Base-by-base conservation (phyloP, 495 filamentous ascomycete species). In the Daldinia concentrica region DNA sequence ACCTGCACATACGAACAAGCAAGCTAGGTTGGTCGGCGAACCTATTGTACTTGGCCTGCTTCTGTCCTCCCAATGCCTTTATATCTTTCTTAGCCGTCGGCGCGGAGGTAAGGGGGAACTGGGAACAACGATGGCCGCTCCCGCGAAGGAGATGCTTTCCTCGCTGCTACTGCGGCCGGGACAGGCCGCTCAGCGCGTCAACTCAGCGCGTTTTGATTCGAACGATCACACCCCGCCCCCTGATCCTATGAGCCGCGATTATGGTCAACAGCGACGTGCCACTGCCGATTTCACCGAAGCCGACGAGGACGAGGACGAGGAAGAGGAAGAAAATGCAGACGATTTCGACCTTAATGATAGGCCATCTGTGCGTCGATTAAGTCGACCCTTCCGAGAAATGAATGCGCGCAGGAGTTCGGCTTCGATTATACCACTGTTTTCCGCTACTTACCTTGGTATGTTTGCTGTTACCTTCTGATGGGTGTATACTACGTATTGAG, bases 341-440 rank as follows among this genome's bases (percentile, higher is more conserved):
- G 86, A 85, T 19, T 77, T 81, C 29, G 78, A 79, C 15, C 74
- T 79, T 1, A 81, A 82, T 9, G 88, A 91, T 45, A 90, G 90
- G 54, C 84, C 61, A 80, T 80, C 76, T 29, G 63, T 59, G 11
- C 72, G 63, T 52, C 71, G 71, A 22, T 48, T 69, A 29, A 68
- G 60, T 19, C 71, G 76, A 15, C 72, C 72, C 48, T 75, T 65
- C n/a, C 71, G 74, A 50, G 74, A 74, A 56, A 62, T 64, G 17
- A 80, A 55, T 76, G 78, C 55, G 9, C 74, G 73, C 26, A 81
- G 83, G 62, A 88, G 85, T 73, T 87, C 80, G 29, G 82, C 83
- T 63, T 88, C 88, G 58, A 83, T 95, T 37, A 83, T 97, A 61
- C 93, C 93, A 17, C 90, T 96, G 50, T 97, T 96, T 80, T 93